A percentile compares a stretch with the other conserved stretches of the same genome.
These are phyloP conservation scores for Serendipita vermifera DNA, from an alignment of 768 basidiomycete species.

Conservation along the genomic window DNA sequence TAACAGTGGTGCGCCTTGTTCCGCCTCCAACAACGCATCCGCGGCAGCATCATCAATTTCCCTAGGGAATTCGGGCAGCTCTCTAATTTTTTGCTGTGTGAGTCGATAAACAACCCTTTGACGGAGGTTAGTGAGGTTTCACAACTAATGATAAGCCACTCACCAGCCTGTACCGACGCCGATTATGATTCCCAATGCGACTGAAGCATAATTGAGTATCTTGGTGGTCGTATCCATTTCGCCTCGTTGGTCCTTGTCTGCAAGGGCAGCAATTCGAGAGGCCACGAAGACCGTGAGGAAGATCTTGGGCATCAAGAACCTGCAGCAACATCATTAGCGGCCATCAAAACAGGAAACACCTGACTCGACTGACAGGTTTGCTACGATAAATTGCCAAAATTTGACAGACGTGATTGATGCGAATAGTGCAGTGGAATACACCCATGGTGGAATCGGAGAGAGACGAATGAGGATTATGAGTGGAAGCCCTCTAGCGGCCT, in stretches of 20 bases:
- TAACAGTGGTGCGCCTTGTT: conserved; percentile 49
- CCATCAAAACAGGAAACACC: background rate
- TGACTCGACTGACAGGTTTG: conserved; percentile 22
- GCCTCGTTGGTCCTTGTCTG: conserved; percentile 60
- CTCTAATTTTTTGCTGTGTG: conserved; percentile 47
- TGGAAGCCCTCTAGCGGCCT: conserved; percentile 67
- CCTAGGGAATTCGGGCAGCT: conserved; percentile 35
- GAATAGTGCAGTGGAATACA: conserved; percentile 61
- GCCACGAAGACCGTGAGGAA: conserved; percentile 68
- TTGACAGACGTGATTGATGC: conserved; percentile 60
- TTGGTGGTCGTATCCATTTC: conserved; percentile 68
- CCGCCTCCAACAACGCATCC: conserved; percentile 46
- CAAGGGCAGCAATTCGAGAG: conserved; percentile 54
- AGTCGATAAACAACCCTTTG: conserved; percentile 56
- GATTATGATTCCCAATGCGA: conserved; percentile 46
- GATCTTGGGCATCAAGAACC: conserved; percentile 54
- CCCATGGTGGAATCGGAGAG: conserved; percentile 79
- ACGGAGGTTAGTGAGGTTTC: too few species aligned
- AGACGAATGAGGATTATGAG: conserved; percentile 69
- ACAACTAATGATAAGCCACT: conserved; percentile 19
- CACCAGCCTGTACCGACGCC: conserved; percentile 56
- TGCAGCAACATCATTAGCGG: background rate
- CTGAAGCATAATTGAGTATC: conserved; percentile 46
- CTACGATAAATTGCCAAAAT: conserved; percentile 61
- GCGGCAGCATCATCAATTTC: conserved; percentile 43